Evolutionary conservation across 441 rosid genomes (phyloP).

Genomic region (Populus hybrid): DNA sequence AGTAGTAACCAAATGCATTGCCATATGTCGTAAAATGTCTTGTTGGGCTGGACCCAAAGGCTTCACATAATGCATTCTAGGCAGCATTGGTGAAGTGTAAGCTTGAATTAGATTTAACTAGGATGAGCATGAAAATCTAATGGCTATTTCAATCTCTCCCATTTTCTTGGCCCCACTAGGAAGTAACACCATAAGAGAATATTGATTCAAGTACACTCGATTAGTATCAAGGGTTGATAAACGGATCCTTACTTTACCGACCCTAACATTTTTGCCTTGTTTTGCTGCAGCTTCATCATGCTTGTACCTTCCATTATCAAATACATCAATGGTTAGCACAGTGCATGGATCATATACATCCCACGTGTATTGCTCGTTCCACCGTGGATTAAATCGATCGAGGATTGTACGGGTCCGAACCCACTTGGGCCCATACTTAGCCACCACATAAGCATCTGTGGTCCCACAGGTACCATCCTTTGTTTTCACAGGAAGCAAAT

Average conservation of each 20-base stretch:
- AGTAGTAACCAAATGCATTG: constrained; percentile 20
- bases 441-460: constrained; percentile 47
- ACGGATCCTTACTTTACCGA: constrained; percentile 45
- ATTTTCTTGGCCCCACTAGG: constrained; percentile 30
- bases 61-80: constrained; percentile 26
- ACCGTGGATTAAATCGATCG: constrained; percentile 39
- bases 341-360: constrained; percentile 56
- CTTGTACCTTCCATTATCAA: constrained; percentile 60
- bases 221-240: constrained; percentile 45
- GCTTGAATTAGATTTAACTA: constrained; percentile 25
- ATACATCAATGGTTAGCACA: constrained; percentile 46
- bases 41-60: constrained; percentile 26
- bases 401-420: constrained; percentile 44
- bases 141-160: constrained; percentile 30
- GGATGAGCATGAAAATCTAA: constrained; percentile 27
- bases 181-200: constrained; percentile 24
- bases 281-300: constrained; percentile 32
- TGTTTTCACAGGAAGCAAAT: constrained; percentile 38
- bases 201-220: constrained; percentile 39
- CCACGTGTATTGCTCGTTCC: constrained; percentile 65
- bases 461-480: constrained; percentile 47
- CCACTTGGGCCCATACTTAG: constrained; percentile 53
- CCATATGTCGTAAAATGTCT: constrained; percentile 27
- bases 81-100: constrained; percentile 23
- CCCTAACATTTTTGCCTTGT: constrained; percentile 29